These are phyloP conservation scores for Boechera divaricarpa DNA, from an alignment of 345 rosid genomes.

Conservation along the genomic window DNA sequence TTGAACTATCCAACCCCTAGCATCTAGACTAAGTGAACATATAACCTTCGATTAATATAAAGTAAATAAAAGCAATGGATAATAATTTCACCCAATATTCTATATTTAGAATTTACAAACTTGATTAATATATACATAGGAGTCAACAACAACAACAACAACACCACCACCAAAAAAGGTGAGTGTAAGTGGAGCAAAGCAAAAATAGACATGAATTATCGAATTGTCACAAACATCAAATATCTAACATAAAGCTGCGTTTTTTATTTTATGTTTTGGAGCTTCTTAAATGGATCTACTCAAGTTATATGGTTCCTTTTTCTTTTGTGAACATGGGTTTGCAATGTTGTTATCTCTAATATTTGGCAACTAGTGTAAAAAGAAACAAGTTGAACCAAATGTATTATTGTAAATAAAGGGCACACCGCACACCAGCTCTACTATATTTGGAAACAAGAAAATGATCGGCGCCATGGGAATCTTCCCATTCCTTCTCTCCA, in stretches of 20 bases:
- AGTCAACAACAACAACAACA: not conserved
- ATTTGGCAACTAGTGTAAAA: conserved; percentile 26
- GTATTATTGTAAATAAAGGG: not conserved
- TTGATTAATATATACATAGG: not conserved
- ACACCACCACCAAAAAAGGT: not conserved
- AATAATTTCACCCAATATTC: not conserved
- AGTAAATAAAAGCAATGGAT: not conserved
- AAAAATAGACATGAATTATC: not conserved
- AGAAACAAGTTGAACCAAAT: conserved; percentile 29
- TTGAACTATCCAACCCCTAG: too few relatives aligned
- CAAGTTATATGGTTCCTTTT: conserved; percentile 31
- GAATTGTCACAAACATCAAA: conserved; percentile 10
- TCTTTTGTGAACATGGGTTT: not conserved
- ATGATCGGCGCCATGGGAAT: too few relatives aligned
- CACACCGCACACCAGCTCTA: not conserved
- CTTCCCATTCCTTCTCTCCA: too few relatives aligned
- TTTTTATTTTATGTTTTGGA: not conserved
- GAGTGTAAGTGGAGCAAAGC: conserved; percentile 11
- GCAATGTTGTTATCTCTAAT: conserved; percentile 11
- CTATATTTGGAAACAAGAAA: too few relatives aligned
- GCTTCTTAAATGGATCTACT: conserved; percentile 32
- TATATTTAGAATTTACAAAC: not conserved
- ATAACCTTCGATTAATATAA: too few relatives aligned
- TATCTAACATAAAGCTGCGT: conserved; percentile 18
- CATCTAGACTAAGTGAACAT: too few relatives aligned